Evolutionary conservation across 371 early-diverging fungal genomes (phyloP), one percentile per base, ranked within the genome.

Genomic region (Umbelopsis sp.): DNA sequence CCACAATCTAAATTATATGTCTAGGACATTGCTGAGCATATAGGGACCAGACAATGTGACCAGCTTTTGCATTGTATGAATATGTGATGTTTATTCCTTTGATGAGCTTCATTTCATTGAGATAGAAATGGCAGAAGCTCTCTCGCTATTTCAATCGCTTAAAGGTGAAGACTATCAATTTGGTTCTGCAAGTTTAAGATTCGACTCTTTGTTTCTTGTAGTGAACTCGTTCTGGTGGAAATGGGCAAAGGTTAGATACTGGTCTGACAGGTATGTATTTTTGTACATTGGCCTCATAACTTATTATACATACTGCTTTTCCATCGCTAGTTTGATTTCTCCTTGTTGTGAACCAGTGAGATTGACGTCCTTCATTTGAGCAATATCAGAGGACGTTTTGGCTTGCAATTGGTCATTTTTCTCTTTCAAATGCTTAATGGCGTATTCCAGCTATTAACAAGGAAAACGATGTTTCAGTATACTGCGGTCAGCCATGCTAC

Each of bases 271-370:
- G 41, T 10, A 41, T 41, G 41, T 41, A 7, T 2, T 41, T 41
- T 4, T 10, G 10, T 12, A 10, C 41, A 12, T 12, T 41, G 7
- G 7, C 7, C 7, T 7, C 10, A 7, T 12, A 41, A 41, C 4
- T 41, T 41, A 16, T 6, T 48, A 35, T 57, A 57, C 57, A 32
- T 35, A 57, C 57, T 57, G 57, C 35, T 57, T 57, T n/a, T 57
- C 57, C 57, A 57, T 57, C 14, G 57, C 57, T 35, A 38, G 57
- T 35, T 57, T 29, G 18, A 57, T 57, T 29, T 57, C 57, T 32
- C 32, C 35, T n/a, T 57, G 57, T 29, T 57, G 57, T 18, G 57
- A 57, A 57, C 4, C n/a, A 6, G 57, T 35, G 6, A 57, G 29
- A 6, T 57, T 57, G 57, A 32, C 18, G 10, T 57, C 57, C 22